Evolutionary conservation across 768 basidiomycete species (phyloP).

Genomic region (Lepiota subincarnata): DNA sequence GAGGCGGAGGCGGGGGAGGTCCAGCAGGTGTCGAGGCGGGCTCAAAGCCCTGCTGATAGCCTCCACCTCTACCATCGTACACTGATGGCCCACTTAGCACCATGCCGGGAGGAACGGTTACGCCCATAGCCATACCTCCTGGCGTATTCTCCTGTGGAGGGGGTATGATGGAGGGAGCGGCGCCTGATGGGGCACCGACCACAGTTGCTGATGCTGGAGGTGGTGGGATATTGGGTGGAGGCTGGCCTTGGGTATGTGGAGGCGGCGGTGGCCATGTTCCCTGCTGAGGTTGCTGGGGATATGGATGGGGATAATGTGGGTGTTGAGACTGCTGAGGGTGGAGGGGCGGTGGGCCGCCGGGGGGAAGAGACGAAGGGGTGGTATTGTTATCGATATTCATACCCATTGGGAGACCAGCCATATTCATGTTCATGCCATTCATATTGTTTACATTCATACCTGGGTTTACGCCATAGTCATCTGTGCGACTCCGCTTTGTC

Average conservation of each 20-base stretch:
- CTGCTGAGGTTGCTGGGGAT: slow-evolving; percentile 12
- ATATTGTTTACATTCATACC: slow-evolving; percentile 20
- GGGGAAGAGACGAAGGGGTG: slow-evolving; percentile 15
- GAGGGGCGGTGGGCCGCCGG: slow-evolving; percentile 15
- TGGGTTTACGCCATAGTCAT: slow-evolving; percentile 19
- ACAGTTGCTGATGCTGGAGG: slow-evolving; percentile 24
- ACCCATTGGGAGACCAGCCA: slow-evolving; percentile 10
- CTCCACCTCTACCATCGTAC: slow-evolving; percentile 28
- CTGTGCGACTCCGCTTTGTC: slow-evolving; percentile 32
- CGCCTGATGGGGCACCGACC: slow-evolving; percentile 10
- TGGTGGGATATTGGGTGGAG: slow-evolving; percentile 31
- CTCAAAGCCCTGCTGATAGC: slow-evolving; percentile 21
- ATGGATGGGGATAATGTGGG: slow-evolving; percentile 8
- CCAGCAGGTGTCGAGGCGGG: slow-evolving; percentile 15
- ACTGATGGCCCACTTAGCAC: slow-evolving; percentile 25
- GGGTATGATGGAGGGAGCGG: background rate
- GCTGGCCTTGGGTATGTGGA: slow-evolving; percentile 21
- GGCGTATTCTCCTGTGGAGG: slow-evolving; percentile 10
- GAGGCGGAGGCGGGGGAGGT: slow-evolving; percentile 15
- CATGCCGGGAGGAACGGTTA: slow-evolving; percentile 16
- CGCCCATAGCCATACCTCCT: slow-evolving; percentile 14
- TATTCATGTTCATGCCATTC: slow-evolving; percentile 12
- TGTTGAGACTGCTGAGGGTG: slow-evolving; percentile 23
- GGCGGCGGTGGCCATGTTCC: slow-evolving; percentile 27
- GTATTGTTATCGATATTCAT: slow-evolving; percentile 17